Percentiles rank a stretch among this genome's conserved stretches.
These are phyloP conservation scores for Potentilla sterilis DNA, from an alignment of 306 rosid species.

Conservation along the genomic window DNA sequence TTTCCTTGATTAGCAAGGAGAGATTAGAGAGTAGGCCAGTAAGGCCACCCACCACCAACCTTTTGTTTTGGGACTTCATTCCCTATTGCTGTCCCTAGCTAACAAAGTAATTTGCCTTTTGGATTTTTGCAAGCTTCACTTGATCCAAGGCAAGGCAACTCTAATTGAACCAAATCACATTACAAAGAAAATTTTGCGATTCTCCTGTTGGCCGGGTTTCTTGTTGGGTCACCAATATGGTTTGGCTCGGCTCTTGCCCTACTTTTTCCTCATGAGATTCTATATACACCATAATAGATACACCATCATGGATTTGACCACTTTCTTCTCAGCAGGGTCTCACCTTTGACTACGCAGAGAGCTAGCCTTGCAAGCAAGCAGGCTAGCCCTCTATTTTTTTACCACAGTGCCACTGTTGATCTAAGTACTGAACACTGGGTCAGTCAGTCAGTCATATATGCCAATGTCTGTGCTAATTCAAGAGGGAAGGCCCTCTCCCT, in stretches of 20 bases:
- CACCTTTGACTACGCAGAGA: constrained; percentile 48
- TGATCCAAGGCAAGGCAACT: constrained; percentile 45
- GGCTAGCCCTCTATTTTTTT: constrained; percentile 16
- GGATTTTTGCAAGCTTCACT: constrained; percentile 54
- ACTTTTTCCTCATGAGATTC: constrained; percentile 52
- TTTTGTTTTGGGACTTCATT: constrained; percentile 20
- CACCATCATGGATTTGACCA: constrained; percentile 77
- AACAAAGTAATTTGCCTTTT: constrained; percentile 50
- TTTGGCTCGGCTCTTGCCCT: constrained; percentile 36
- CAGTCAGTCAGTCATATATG: neutral
- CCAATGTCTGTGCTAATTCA: neutral
- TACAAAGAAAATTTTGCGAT: constrained; percentile 19
- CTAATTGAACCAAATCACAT: constrained; percentile 12
- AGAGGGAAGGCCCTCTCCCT: constrained; percentile 3
- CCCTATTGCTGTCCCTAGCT: constrained; percentile 2
- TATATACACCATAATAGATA: constrained; percentile 50
- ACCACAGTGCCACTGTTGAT: neutral
- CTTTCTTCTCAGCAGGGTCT: constrained; percentile 51
- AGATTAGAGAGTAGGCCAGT: constrained; percentile 33
- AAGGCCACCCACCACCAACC: constrained; percentile 56
- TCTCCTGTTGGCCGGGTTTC: neutral
- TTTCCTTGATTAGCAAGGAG: constrained; percentile 42
- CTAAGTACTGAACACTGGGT: neutral
- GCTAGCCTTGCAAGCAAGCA: neutral
- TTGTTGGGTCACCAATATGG: neutral